Base-by-base conservation (phyloP, 345 rosid genomes). In the Populus deltoides region DNA sequence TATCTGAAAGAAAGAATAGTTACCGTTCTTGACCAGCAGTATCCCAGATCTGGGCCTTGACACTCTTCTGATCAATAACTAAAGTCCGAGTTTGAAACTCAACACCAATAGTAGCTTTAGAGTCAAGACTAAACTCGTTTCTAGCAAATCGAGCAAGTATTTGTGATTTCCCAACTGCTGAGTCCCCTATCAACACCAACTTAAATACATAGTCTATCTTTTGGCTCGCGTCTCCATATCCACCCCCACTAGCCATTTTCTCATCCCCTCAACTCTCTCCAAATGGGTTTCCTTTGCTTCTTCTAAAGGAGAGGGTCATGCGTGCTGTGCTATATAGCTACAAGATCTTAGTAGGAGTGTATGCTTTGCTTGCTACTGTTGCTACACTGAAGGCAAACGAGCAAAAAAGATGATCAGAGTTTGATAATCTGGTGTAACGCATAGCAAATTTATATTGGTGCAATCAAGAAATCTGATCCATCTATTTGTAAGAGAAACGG, bases 161-260 rank as follows among this genome's bases (percentile, higher is more conserved):
- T 76, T 86, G 89, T 9, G 89, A 86, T 57, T 83, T 83, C 39
- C 86, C 86, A 15, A 80, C 86, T 16, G 86, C 83, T 0, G 86
- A 83, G 74, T 84, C 87, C 25, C 89, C 89, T 7, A 86, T 86
- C 73, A 84, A 71, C 80, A 86, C 89, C 79, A 82, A 84, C 78
- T 86, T 86, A 80, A 86, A 86, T 12, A 86, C 89, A 38, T 86
- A 86, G 77, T 86, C 89, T 73, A 86, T 84, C 84, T 82, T 86
- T 79, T 83, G 87, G 75, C 77, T 80, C 65, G 80, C 79, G 72
- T 84, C 87, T 36, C 81, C 84, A 29, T 79, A 76, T 7, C 87
- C 82, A 39, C 84, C 80, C 7, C 79, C 74, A 20, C 75, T 78
- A 63, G 75, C 82, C 86, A 80, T 83, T 36, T 9, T 20, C 10